Evolutionary conservation across 768 basidiomycete species (phyloP).

Genomic region (Gautieria morchelliformis): DNA sequence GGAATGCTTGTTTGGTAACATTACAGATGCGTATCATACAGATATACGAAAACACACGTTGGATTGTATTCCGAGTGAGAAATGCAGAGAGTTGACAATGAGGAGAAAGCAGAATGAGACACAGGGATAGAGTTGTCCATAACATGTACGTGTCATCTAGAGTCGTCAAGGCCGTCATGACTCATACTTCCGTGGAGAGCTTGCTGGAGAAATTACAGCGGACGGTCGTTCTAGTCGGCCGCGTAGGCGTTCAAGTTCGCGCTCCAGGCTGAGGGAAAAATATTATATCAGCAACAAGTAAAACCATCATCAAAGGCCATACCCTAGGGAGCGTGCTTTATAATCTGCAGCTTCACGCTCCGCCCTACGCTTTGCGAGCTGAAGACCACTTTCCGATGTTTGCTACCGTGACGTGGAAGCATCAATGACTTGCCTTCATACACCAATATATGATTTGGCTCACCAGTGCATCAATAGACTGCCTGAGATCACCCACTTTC

Average conservation of each 20-base stretch:
- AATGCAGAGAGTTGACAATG: neutral
- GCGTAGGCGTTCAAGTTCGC: constrained; percentile 61
- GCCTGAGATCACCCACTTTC: constrained; percentile 47
- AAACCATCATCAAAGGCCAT: constrained; percentile 16
- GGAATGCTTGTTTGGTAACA: constrained; percentile 2
- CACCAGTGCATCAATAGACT: constrained; percentile 54
- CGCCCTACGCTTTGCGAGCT: constrained; percentile 62
- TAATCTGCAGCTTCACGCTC: constrained; percentile 70
- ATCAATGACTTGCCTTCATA: neutral
- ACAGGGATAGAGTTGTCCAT: neutral
- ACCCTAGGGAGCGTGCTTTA: constrained; percentile 64
- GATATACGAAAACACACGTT: neutral
- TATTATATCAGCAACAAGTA: neutral
- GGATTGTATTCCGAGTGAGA: neutral
- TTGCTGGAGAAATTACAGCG: constrained; percentile 26
- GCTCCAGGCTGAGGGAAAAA: constrained; percentile 38
- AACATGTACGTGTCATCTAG: neutral
- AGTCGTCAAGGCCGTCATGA: constrained; percentile 2
- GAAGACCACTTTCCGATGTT: constrained; percentile 58
- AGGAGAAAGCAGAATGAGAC: neutral
- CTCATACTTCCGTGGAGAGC: constrained; percentile 25
- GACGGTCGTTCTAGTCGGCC: constrained; percentile 53
- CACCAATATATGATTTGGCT: constrained; percentile 10
- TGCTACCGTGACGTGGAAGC: constrained; percentile 33
- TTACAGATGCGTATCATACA: constrained; percentile 3